A percentile compares a stretch with the other conserved stretches of the same genome.
Evolutionary conservation across 2,329 filamentous ascomycete species (phyloP).

Genomic region (Tolypocladium tundrense): DNA sequence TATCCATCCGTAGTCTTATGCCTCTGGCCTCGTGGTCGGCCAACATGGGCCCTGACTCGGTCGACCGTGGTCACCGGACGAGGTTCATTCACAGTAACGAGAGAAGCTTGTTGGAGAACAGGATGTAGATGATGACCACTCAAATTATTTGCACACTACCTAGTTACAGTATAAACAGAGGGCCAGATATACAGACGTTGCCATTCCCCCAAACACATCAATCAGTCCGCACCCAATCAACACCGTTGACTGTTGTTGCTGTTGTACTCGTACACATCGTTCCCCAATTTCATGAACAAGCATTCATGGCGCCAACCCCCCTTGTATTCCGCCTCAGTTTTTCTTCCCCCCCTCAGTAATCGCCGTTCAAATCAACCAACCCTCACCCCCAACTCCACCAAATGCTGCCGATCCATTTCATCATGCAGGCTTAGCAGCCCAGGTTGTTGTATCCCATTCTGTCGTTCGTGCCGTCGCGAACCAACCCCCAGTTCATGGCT

Average conservation of each 20-base stretch:
- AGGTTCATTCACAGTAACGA: not conserved
- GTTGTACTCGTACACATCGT: not conserved
- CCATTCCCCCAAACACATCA: not conserved
- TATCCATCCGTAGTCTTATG: not conserved
- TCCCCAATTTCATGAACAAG: not conserved
- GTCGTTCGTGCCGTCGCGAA: not conserved
- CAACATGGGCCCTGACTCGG: not conserved
- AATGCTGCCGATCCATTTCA: slow-evolving; percentile 1
- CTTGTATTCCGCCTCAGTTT: not conserved
- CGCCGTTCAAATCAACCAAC: not conserved
- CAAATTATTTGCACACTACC: not conserved
- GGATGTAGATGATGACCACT: not conserved
- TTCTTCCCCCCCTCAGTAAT: not conserved
- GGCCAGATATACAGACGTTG: not conserved
- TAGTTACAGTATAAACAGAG: not conserved
- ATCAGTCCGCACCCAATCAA: not conserved
- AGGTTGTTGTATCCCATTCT: not conserved
- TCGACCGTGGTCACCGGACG: not conserved
- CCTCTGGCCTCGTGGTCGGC: not conserved
- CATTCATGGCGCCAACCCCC: not conserved
- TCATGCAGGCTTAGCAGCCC: not conserved
- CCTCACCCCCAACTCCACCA: slow-evolving; percentile 1
- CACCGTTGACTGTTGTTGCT: not conserved
- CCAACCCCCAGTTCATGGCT: not conserved
- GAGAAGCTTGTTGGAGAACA: not conserved